Evolutionary conservation across 1,284 basidiomycete species (phyloP), one percentile per base, ranked within the genome.

Genomic region (Mixia osmundae): DNA sequence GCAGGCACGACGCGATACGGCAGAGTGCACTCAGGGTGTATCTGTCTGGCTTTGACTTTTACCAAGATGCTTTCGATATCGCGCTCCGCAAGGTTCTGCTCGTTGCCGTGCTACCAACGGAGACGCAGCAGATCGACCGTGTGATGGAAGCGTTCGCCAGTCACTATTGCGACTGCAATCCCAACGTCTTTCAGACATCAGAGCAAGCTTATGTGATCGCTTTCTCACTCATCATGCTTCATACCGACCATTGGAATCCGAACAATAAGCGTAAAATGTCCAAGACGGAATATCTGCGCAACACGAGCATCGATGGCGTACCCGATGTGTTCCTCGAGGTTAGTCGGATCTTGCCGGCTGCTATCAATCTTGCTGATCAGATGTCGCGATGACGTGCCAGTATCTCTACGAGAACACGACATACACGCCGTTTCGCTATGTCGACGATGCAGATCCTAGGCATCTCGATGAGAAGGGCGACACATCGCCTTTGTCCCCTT

Each of bases 111-210:
- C 65, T 99, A 33, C 89, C 89, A 3, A 68, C 73, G 43, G 89
- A 97, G 61, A 95, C 89, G 1, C 91, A 97, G 54, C 89, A 97
- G 57, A 97, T 99, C 43, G 91, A 97, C 56, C 69, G 89, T 35
- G 79, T 95, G 35, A 82, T 99, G 53, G 85, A 95, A 57, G 79
- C 79, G 0, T 97, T 99, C 56, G 77, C 89, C 5, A 64, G 63
- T 36, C 68, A 77, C 39, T 99, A 95, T 57, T 61, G 70, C 40
- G 61, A 68, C 38, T 87, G 82, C 57, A 91, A 97, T 54, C 71
- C 75, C 36, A 69, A 65, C 35, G 57, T 94, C 25, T 94, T 89
- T 53, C 61, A 43, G 2, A 43, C 38, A 23, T 21, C 43, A 82
- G 87, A 95, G 52, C 80, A 91, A 51, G 76, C 87, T 4, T 97